Evolutionary conservation across 805 yeast genomes (phyloP).

Genomic region (Spathaspora passalidarum): DNA sequence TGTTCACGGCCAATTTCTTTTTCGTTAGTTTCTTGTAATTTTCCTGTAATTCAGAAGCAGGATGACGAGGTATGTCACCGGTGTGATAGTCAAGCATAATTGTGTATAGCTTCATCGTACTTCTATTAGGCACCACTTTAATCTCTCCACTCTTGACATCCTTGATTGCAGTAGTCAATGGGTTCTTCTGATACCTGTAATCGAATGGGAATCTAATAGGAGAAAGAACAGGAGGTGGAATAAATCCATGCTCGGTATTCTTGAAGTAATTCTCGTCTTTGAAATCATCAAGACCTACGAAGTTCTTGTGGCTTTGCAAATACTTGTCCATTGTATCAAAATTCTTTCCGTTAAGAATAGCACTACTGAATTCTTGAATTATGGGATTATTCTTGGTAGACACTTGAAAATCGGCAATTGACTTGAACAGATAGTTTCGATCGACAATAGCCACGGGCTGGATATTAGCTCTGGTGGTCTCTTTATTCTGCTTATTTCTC

Average conservation of each 20-base stretch:
- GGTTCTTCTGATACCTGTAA: slow-evolving; percentile 75
- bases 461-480: slow-evolving; percentile 33
- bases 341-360: slow-evolving; percentile 21
- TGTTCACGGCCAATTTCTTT: slow-evolving; percentile 32
- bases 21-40: slow-evolving; percentile 28
- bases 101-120: slow-evolving; percentile 50
- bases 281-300: slow-evolving; percentile 26
- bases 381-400: slow-evolving; percentile 51
- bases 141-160: slow-evolving; percentile 59
- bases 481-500: slow-evolving; percentile 23
- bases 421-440: slow-evolving; percentile 72
- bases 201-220: slow-evolving; percentile 72
- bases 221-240: slow-evolving; percentile 87
- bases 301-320: slow-evolving; percentile 21
- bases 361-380: slow-evolving; percentile 25
- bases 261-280: slow-evolving; percentile 23
- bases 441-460: slow-evolving; percentile 67
- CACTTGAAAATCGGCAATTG: slow-evolving; percentile 85
- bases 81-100: slow-evolving; percentile 48
- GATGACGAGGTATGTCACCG: slow-evolving; percentile 45
- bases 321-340: slow-evolving; percentile 23
- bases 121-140: slow-evolving; percentile 43
- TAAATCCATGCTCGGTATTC: slow-evolving; percentile 51
- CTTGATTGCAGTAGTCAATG: slow-evolving; percentile 46
- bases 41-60: slow-evolving; percentile 46